phyloP scores from a whole-genome alignment of 2,329 filamentous ascomycete genomes.

The Talaromyces sp. region DNA sequence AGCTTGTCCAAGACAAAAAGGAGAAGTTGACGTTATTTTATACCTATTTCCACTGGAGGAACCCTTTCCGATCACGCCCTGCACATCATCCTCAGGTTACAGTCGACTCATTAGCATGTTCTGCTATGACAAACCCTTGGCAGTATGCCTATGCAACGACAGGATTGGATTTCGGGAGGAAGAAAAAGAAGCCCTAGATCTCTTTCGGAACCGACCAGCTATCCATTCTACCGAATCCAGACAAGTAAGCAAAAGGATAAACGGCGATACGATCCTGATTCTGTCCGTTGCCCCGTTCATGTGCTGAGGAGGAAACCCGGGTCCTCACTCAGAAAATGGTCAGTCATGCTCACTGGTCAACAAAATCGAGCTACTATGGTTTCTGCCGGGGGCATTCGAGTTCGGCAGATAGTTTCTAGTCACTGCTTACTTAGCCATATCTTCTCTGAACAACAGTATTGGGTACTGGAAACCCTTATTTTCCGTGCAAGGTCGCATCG shows the following conservation, averaged over 20 bases:
- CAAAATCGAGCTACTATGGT: not conserved
- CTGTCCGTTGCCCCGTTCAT: not conserved
- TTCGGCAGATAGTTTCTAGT: not conserved
- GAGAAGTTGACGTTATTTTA: not conserved
- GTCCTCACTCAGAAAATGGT: not conserved
- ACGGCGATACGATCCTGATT: not conserved
- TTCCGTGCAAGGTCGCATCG: constrained; percentile 10
- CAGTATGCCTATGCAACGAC: constrained; percentile 4
- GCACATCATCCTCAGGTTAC: constrained; percentile 8
- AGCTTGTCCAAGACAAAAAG: constrained; percentile 1
- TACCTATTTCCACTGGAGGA: not conserved
- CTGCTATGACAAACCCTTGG: not conserved
- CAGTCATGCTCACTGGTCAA: not conserved
- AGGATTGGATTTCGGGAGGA: not conserved
- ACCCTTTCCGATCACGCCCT: not conserved
- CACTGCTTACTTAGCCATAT: not conserved
- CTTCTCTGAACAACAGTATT: not conserved
- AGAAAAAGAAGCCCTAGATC: not conserved
- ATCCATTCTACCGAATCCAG: not conserved
- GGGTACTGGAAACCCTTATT: not conserved
- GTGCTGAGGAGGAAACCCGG: not conserved
- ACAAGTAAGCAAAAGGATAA: not conserved
- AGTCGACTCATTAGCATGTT: not conserved
- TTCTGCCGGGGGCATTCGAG: not conserved
- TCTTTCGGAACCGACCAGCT: not conserved